Evolutionary conservation across 2,329 filamentous ascomycete species (phyloP).

Genomic region (Talaromyces sp.): DNA sequence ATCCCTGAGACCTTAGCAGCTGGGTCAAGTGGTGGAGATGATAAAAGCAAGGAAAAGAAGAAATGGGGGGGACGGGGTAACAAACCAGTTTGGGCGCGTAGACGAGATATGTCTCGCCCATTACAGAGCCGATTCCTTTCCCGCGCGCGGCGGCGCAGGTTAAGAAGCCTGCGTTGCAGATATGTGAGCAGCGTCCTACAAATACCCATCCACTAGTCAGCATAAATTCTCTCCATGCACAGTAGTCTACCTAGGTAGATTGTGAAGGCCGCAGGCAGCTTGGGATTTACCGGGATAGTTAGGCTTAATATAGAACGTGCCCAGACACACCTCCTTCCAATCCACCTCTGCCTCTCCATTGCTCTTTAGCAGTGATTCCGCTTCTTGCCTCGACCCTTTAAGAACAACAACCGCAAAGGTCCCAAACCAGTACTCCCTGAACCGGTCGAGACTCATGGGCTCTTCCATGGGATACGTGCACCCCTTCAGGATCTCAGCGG

Average conservation of each 20-base stretch:
- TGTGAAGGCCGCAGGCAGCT: no score
- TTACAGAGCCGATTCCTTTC: conserved; percentile 34
- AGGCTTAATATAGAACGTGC: conserved; percentile 42
- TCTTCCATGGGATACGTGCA: conserved; percentile 40
- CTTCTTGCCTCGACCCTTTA: conserved; percentile 18
- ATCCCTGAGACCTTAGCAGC: conserved; percentile 27
- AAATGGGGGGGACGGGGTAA: not conserved
- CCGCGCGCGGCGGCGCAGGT: conserved; percentile 32
- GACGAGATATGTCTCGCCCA: conserved; percentile 37
- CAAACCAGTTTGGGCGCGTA: conserved; percentile 37
- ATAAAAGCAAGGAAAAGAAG: not conserved
- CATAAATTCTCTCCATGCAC: not conserved
- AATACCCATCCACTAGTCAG: not conserved
- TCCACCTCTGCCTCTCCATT: conserved; percentile 24
- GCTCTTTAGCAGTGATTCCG: not conserved
- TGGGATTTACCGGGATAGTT: conserved; percentile 36
- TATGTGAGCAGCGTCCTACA: conserved; percentile 38
- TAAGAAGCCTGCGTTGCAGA: conserved; percentile 39
- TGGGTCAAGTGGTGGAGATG: no score
- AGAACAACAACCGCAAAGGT: conserved; percentile 36
- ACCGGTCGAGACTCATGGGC: conserved; percentile 28
- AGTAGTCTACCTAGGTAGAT: not conserved
- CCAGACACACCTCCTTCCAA: conserved; percentile 36
- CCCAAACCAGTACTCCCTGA: conserved; percentile 39
- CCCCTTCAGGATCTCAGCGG: conserved; percentile 33